A percentile compares a stretch with the other conserved stretches of the same genome.
Evolutionary conservation across 1,139 yeast genomes (phyloP).

Genomic region (Sporopachydermia cereana): DNA sequence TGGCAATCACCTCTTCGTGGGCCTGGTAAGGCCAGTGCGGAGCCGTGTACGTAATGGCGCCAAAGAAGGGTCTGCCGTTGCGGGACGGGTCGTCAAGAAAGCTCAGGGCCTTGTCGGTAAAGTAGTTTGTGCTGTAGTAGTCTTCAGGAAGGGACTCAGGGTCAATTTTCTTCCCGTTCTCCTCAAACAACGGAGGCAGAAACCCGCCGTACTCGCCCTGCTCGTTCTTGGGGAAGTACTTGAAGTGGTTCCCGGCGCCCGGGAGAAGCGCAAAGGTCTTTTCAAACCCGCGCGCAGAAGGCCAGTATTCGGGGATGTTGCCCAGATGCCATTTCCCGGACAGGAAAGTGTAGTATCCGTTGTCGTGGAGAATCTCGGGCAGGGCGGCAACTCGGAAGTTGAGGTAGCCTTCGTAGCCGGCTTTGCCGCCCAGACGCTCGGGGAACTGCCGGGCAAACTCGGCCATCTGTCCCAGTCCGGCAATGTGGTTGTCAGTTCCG

Average conservation of each 20-base stretch:
- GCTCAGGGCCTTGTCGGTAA: constrained; percentile 33
- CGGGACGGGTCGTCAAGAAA: constrained; percentile 24
- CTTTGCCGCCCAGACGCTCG: constrained; percentile 32
- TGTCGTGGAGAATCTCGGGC: constrained; percentile 39
- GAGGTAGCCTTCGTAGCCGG: constrained; percentile 47
- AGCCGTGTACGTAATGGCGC: constrained; percentile 42
- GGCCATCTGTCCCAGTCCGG: constrained; percentile 50
- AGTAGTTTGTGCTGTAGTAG: constrained; percentile 35
- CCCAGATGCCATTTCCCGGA: constrained; percentile 56
- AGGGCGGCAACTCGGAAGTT: constrained; percentile 42
- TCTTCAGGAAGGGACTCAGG: constrained; percentile 33
- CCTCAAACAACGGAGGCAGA: constrained; percentile 17
- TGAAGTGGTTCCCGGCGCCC: constrained; percentile 49
- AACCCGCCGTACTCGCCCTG: constrained; percentile 15
- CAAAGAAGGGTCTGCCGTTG: constrained; percentile 38
- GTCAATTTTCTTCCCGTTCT: constrained; percentile 20
- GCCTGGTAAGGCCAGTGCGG: constrained; percentile 59
- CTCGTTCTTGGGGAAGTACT: constrained; percentile 31
- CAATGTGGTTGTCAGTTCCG: constrained; percentile 52
- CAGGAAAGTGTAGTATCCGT: constrained; percentile 37
- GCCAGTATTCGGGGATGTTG: constrained; percentile 37
- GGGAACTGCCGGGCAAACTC: constrained; percentile 33
- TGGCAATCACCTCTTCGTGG: constrained; percentile 33
- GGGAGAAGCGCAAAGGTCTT: constrained; percentile 39
- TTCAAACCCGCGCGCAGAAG: constrained; percentile 40